Conservation (phyloP, 495 filamentous ascomycete species). For the Amniculicola lignicola region DNA sequence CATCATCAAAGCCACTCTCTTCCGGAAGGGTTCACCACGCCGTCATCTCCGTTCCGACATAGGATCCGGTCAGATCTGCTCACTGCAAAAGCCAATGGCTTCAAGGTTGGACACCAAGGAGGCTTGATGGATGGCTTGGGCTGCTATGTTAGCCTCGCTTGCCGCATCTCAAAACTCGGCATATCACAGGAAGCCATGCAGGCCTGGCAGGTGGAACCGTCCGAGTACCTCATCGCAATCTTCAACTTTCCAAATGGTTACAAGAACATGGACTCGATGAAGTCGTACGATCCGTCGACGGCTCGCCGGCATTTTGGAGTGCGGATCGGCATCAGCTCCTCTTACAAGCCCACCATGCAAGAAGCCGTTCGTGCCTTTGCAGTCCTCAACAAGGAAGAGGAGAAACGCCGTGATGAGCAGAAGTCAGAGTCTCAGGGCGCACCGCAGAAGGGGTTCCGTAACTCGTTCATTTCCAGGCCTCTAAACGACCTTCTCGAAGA, state of each 20-base stretch:
- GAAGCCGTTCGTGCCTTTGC: slow-evolving; percentile 55
- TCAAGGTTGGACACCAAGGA: slow-evolving; percentile 66
- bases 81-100: slow-evolving; percentile 61
- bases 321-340: slow-evolving; percentile 52
- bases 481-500: slow-evolving; percentile 68
- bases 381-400: slow-evolving; percentile 28
- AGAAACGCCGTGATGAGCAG: slow-evolving; percentile 23
- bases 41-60: slow-evolving; percentile 20
- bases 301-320: slow-evolving; percentile 39
- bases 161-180: slow-evolving; percentile 65
- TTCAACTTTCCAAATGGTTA: slow-evolving; percentile 66
- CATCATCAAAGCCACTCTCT: neutral
- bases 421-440: slow-evolving; percentile 14
- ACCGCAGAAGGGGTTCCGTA: slow-evolving; percentile 39
- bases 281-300: slow-evolving; percentile 25
- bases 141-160: slow-evolving; percentile 60
- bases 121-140: slow-evolving; percentile 44
- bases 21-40: slow-evolving; percentile 12
- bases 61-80: slow-evolving; percentile 63
- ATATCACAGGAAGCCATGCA: slow-evolving; percentile 73
- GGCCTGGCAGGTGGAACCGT: slow-evolving; percentile 67
- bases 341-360: slow-evolving; percentile 53
- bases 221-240: slow-evolving; percentile 74
- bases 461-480: slow-evolving; percentile 69
- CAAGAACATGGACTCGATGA: slow-evolving; percentile 51